phyloP scores from a whole-genome alignment of 73 alveolate species.

The Effrenium voratum region DNA sequence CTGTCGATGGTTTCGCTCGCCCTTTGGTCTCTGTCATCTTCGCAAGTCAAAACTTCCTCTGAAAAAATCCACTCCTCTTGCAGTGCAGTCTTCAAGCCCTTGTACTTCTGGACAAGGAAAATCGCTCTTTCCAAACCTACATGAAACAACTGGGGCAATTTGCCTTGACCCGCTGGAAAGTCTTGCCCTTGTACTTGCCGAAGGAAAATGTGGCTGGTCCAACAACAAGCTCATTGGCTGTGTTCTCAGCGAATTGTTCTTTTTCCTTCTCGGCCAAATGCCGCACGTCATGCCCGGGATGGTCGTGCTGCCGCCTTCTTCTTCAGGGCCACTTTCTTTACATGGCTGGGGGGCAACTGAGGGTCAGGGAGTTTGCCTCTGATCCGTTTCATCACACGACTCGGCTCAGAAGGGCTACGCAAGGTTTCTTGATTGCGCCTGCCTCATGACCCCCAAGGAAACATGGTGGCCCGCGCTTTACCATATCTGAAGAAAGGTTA shows the following conservation, averaged over 20 bases:
- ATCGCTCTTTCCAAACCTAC: neutral
- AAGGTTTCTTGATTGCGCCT: too few species aligned
- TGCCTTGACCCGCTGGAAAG: neutral
- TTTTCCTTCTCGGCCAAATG: neutral
- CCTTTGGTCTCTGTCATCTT: neutral
- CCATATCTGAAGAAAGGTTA: too few species aligned
- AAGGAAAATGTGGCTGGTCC: neutral
- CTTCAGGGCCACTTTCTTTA: too few species aligned
- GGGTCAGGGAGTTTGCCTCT: too few species aligned
- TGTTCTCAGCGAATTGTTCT: neutral
- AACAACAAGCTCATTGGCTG: neutral
- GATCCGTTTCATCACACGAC: too few species aligned
- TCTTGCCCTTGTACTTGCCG: neutral
- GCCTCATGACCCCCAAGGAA: too few species aligned
- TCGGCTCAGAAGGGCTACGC: too few species aligned
- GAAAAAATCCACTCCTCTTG: neutral
- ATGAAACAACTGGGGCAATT: neutral
- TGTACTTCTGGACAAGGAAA: neutral
- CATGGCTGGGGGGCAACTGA: too few species aligned
- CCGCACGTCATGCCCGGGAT: neutral
- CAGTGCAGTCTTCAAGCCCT: neutral
- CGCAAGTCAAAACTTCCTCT: neutral
- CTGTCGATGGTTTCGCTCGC: neutral
- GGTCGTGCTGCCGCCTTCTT: neutral
- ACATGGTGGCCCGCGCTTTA: too few species aligned